phyloP scores from a whole-genome alignment of 176 grass and related monocot genomes.

The Oryza punctata region DNA sequence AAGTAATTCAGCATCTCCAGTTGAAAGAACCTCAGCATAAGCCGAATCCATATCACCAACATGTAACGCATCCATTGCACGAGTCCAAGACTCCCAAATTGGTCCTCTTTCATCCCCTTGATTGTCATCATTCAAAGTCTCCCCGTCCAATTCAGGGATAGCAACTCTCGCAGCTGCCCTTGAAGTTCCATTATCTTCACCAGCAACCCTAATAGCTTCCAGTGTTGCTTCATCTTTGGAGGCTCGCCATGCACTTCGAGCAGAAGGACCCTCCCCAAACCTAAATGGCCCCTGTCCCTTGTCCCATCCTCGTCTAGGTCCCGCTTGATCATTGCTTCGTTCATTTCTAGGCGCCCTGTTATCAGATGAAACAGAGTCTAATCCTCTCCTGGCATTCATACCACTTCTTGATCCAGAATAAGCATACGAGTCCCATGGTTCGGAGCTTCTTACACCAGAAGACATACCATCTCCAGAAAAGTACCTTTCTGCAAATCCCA shows the following conservation, averaged over 20 bases:
- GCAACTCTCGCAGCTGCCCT: slow-evolving; percentile 53
- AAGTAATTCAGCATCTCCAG: slow-evolving; percentile 81
- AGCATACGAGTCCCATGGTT: slow-evolving; percentile 67
- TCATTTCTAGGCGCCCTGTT: slow-evolving; percentile 55
- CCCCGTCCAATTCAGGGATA: slow-evolving; percentile 68
- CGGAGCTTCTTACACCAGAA: slow-evolving; percentile 65
- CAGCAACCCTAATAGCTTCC: slow-evolving; percentile 92
- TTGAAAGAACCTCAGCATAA: slow-evolving; percentile 81
- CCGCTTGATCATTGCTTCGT: slow-evolving; percentile 49
- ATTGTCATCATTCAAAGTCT: slow-evolving; percentile 72
- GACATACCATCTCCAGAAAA: slow-evolving; percentile 57
- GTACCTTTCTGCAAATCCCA: slow-evolving; percentile 68
- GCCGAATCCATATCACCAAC: slow-evolving; percentile 76
- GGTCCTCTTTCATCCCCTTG: slow-evolving; percentile 69
- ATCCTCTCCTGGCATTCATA: slow-evolving; percentile 63
- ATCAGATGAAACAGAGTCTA: slow-evolving; percentile 67
- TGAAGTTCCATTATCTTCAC: slow-evolving; percentile 86
- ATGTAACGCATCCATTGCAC: slow-evolving; percentile 83
- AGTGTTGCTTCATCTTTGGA: slow-evolving; percentile 97
- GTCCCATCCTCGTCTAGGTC: slow-evolving; percentile 73
- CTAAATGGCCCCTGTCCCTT: slow-evolving; percentile 78
- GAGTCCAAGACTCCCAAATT: slow-evolving; percentile 87
- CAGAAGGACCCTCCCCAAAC: slow-evolving; percentile 94
- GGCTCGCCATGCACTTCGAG: slow-evolving; percentile 95
- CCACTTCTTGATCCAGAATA: slow-evolving; percentile 66